phyloP scores from a whole-genome alignment of 78 protist species.

The Monocercomonoides exilis region DNA sequence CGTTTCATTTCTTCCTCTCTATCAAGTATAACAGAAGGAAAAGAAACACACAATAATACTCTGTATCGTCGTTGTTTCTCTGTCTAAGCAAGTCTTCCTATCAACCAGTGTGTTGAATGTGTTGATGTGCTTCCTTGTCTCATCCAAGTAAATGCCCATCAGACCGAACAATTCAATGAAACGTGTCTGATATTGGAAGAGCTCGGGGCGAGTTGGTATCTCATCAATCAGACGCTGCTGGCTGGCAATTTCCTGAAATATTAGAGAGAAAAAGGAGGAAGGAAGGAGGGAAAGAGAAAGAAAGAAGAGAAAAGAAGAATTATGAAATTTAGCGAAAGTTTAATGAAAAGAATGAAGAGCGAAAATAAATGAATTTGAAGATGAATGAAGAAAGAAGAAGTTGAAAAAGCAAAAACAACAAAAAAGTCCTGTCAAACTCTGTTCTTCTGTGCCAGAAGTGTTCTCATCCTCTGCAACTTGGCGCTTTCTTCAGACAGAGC shows the following conservation, averaged over 20 bases:
- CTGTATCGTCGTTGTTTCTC: background rate
- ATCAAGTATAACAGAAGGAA: no score
- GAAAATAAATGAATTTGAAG: no score
- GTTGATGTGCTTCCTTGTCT: slow-evolving; percentile 3
- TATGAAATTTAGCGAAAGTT: no score
- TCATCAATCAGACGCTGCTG: background rate
- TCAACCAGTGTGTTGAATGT: background rate
- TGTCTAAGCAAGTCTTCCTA: background rate
- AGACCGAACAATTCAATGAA: slow-evolving; percentile 1
- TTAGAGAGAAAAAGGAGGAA: background rate
- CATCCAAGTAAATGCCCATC: background rate
- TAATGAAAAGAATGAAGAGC: no score
- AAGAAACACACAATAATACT: background rate
- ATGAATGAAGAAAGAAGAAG: no score
- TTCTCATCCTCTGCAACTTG: background rate
- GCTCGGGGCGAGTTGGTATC: slow-evolving; percentile 11
- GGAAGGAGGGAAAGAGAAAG: no score
- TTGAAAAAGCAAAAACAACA: no score
- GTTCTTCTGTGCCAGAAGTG: background rate
- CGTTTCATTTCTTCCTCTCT: no score
- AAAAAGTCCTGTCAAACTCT: no score
- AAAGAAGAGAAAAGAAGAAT: no score
- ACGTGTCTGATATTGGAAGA: slow-evolving; percentile 9
- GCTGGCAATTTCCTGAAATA: background rate
- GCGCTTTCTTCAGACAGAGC: background rate